These are phyloP conservation scores for Salix udensis DNA, from an alignment of 345 rosid genomes.

Conservation along the genomic window DNA sequence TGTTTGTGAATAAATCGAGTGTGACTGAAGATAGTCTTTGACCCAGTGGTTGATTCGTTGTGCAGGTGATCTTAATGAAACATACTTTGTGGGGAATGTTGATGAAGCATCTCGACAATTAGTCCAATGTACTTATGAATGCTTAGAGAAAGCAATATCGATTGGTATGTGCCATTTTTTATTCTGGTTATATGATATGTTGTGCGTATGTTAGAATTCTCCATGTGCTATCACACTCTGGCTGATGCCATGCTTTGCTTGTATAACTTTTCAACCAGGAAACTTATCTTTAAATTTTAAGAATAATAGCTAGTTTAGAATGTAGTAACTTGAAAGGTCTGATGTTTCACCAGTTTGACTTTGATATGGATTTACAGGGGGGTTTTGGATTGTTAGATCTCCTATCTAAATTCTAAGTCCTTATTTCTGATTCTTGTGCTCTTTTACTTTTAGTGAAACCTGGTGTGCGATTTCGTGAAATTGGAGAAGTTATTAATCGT, in stretches of 20 bases:
- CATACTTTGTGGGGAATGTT: slow-evolving; percentile 91
- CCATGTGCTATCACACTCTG: no score
- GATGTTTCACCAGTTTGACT: not conserved
- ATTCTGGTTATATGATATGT: not conserved
- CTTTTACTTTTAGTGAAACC: slow-evolving; percentile 65
- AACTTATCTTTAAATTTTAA: no score
- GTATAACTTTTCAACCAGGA: not conserved
- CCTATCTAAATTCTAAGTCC: not conserved
- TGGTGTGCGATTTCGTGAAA: slow-evolving; percentile 88
- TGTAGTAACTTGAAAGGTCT: not conserved
- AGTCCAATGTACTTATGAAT: slow-evolving; percentile 84
- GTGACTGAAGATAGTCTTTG: not conserved
- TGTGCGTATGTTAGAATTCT: not conserved
- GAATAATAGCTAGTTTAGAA: not conserved
- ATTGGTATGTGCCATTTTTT: slow-evolving; percentile 42
- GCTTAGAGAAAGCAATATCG: slow-evolving; percentile 89
- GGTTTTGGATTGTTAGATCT: not conserved
- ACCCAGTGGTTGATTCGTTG: slow-evolving; percentile 3
- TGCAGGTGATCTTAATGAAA: slow-evolving; percentile 93
- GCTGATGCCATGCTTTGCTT: not conserved
- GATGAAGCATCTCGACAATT: slow-evolving; percentile 83
- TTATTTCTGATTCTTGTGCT: not conserved
- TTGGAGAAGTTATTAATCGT: slow-evolving; percentile 86
- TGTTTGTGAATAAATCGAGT: not conserved
- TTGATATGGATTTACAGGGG: not conserved